Evolutionary conservation across 169 alveolate species (phyloP).

Genomic region (Plasmodium ovale): DNA sequence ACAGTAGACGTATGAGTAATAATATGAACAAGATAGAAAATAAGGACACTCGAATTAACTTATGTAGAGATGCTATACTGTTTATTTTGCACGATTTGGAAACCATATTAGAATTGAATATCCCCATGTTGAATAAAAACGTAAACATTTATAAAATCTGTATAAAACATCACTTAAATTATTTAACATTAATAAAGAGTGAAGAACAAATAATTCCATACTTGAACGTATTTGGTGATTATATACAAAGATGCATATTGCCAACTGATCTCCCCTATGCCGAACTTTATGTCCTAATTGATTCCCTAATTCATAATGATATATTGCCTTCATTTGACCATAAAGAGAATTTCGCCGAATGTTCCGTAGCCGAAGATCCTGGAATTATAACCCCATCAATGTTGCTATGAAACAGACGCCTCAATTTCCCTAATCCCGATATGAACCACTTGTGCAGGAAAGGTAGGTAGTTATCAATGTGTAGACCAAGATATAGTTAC

Average conservation of each 20-base stretch:
- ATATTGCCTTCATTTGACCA: slow-evolving; percentile 76
- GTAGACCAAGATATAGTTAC: no score
- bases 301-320: slow-evolving; percentile 78
- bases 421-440: no score
- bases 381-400: slow-evolving; percentile 75
- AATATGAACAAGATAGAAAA: slow-evolving; percentile 53
- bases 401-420: slow-evolving; percentile 40
- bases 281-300: slow-evolving; percentile 81
- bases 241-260: slow-evolving; percentile 81
- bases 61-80: slow-evolving; percentile 83
- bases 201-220: slow-evolving; percentile 82
- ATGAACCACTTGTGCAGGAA: no score
- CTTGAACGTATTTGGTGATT: slow-evolving; percentile 81
- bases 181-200: slow-evolving; percentile 74
- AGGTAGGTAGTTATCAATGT: no score
- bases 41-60: slow-evolving; percentile 76
- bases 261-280: slow-evolving; percentile 85
- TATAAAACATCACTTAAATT: slow-evolving; percentile 80
- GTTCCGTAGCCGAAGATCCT: slow-evolving; percentile 59
- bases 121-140: slow-evolving; percentile 80
- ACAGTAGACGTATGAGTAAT: slow-evolving; percentile 11
- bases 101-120: slow-evolving; percentile 81
- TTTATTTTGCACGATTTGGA: slow-evolving; percentile 84
- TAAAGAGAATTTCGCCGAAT: slow-evolving; percentile 56
- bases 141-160: slow-evolving; percentile 78